Evolutionary conservation across 164 flowering plant species (phyloP), one percentile per base, ranked within the genome.

Genomic region (Litsea cubeba): DNA sequence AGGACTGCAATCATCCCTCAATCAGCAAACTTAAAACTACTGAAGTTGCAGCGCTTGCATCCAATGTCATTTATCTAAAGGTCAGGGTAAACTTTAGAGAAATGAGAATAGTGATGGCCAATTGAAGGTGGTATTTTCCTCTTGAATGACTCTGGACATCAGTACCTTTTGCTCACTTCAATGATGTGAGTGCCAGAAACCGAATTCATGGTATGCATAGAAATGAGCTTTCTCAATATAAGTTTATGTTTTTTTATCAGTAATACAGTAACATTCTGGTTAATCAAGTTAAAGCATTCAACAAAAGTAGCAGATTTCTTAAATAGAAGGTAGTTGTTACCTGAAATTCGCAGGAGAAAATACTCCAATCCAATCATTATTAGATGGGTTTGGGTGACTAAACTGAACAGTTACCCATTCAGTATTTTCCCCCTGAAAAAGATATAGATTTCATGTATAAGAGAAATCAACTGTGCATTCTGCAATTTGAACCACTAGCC

Each of bases 291-390:
- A 15, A 54, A 18, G 60, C 20, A 18, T 18, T 54, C 60, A 14
- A 18, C 6, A 17, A 3, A 54, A 54, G 60, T 17, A 54, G 20
- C n/a, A 17, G 60, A n/a, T 68, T 30, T 66, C 69, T 28, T 14
- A 46, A 40, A 50, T 14, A 26, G 12, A 66, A 66, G 35, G 40
- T 15, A 46, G 54, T 22, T 40, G 17, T 65, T 75, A 92, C 97
- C 89, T 94, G 88, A 92, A 90, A 81, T 92, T 90, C 67, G 92
- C 85, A 4, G 98, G 98, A 70, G 98, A 94, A 82, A 94, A 94
- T 25, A 94, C 97, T 62, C 97, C 98, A 68, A 94, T 84, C 98
- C 98, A 94, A 80, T 94, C 98, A 84, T 88, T 88, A 74, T 25
- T 62, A 32, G 93, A 86, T 23, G 97, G 91, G 72, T 79, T 82